A percentile compares a stretch with the other conserved stretches of the same genome.
phyloP scores from a whole-genome alignment of 305 asterid species.

The Fraxinus greggii region DNA sequence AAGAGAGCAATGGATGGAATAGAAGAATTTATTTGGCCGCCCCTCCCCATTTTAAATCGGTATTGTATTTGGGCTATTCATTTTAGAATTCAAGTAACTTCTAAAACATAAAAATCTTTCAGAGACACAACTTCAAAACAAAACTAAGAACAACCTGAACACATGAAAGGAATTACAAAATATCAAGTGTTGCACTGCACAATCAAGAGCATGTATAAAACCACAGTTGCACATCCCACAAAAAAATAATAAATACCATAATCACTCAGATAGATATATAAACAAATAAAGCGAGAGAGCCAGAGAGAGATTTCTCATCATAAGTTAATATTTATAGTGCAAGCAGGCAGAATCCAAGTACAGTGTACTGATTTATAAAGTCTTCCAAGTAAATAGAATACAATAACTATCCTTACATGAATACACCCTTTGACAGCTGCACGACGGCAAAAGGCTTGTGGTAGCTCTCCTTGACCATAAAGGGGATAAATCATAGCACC shows the following conservation, averaged over 20 bases:
- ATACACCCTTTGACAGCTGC: constrained; percentile 96
- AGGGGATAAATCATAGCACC: constrained; percentile 94
- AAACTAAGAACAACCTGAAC: neutral
- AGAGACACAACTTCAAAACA: neutral
- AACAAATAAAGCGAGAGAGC: neutral
- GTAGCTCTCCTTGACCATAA: constrained; percentile 92
- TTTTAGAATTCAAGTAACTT: neutral
- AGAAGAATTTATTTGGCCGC: neutral
- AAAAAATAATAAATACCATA: neutral
- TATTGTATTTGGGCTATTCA: neutral
- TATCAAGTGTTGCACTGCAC: neutral
- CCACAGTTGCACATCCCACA: neutral
- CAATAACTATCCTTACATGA: constrained; percentile 46
- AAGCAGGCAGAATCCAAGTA: constrained; percentile 22
- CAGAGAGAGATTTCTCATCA: neutral
- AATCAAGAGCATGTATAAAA: neutral
- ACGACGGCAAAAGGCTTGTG: constrained; percentile 97
- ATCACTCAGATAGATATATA: neutral
- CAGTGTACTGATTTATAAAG: neutral
- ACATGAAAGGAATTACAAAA: neutral
- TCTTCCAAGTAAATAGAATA: constrained; percentile 21
- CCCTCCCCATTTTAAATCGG: neutral
- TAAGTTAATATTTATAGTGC: constrained; percentile 1
- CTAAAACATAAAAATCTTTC: neutral
- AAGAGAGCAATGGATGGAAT: neutral